Evolutionary conservation across 2,329 filamentous ascomycete genomes (phyloP).

Genomic region (Whalleya microplaca): DNA sequence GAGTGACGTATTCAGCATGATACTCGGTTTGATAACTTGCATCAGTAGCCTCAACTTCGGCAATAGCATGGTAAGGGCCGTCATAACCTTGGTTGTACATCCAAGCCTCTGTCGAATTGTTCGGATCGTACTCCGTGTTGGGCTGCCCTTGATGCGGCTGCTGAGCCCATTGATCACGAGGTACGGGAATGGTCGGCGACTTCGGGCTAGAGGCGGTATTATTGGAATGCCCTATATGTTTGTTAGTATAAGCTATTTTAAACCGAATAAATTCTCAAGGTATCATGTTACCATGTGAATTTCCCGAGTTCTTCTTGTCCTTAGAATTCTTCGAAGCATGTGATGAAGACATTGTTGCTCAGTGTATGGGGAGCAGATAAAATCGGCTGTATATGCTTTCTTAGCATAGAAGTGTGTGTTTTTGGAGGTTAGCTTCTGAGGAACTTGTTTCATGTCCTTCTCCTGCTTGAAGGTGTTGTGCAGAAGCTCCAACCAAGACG

Average conservation of each 20-base stretch:
- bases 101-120: constrained; percentile 10
- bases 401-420: neutral
- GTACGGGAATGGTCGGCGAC: constrained; percentile 3
- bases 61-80: constrained; percentile 23
- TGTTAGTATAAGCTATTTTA: neutral
- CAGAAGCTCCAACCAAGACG: neutral
- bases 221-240: neutral
- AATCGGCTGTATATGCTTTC: neutral
- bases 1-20: neutral
- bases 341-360: neutral
- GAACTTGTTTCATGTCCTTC: neutral
- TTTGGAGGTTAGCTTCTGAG: neutral
- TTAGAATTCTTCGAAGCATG: neutral
- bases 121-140: neutral
- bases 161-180: constrained; percentile 16
- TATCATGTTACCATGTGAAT: neutral
- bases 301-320: neutral
- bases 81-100: constrained; percentile 7
- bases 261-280: neutral
- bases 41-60: neutral
- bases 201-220: neutral
- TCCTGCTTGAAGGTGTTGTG: neutral
- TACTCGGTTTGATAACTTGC: neutral
- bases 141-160: neutral
- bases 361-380: neutral